Evolutionary conservation across 2,329 filamentous ascomycete genomes (phyloP).

Genomic region (Cercospora janseana): DNA sequence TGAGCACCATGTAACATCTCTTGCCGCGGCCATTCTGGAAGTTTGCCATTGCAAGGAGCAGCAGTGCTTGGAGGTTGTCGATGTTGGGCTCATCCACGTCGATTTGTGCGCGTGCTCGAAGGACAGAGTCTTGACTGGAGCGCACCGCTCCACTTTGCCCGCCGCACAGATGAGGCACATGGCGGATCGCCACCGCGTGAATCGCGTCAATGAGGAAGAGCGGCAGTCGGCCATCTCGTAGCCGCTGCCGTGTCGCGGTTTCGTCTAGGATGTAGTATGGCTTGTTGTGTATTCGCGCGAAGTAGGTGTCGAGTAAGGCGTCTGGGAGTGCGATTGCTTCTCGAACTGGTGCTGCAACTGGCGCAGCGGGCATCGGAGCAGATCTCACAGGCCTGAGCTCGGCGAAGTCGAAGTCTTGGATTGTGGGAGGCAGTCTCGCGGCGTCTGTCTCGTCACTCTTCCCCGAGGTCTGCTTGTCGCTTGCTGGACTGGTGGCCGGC

Average conservation of each 20-base stretch:
- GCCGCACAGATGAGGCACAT: slow-evolving; percentile 62
- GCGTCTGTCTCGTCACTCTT: slow-evolving; percentile 10
- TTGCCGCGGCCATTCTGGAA: slow-evolving; percentile 76
- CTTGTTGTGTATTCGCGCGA: slow-evolving; percentile 74
- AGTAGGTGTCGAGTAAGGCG: slow-evolving; percentile 67
- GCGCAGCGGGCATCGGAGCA: slow-evolving; percentile 12
- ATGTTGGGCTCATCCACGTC: slow-evolving; percentile 79
- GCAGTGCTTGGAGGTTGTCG: slow-evolving; percentile 70
- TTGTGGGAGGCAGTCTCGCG: slow-evolving; percentile 7
- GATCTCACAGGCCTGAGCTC: slow-evolving; percentile 11
- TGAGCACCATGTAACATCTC: slow-evolving; percentile 81
- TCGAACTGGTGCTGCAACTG: slow-evolving; percentile 12
- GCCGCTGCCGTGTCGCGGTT: slow-evolving; percentile 66
- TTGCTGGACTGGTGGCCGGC: slow-evolving; percentile 12
- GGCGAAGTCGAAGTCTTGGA: slow-evolving; percentile 7
- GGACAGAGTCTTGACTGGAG: slow-evolving; percentile 69
- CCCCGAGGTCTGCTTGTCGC: slow-evolving; percentile 7
- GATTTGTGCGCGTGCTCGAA: slow-evolving; percentile 66
- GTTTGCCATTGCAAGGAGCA: slow-evolving; percentile 73
- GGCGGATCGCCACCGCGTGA: slow-evolving; percentile 56
- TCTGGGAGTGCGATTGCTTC: slow-evolving; percentile 28
- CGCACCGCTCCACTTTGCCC: slow-evolving; percentile 66
- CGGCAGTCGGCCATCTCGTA: slow-evolving; percentile 66
- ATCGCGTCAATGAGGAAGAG: slow-evolving; percentile 53
- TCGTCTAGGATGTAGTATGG: slow-evolving; percentile 82